Evolutionary conservation across 176 grass and related monocot species (phyloP), one percentile per base, ranked within the genome.

Genomic region (Tillandsia leiboldiana): DNA sequence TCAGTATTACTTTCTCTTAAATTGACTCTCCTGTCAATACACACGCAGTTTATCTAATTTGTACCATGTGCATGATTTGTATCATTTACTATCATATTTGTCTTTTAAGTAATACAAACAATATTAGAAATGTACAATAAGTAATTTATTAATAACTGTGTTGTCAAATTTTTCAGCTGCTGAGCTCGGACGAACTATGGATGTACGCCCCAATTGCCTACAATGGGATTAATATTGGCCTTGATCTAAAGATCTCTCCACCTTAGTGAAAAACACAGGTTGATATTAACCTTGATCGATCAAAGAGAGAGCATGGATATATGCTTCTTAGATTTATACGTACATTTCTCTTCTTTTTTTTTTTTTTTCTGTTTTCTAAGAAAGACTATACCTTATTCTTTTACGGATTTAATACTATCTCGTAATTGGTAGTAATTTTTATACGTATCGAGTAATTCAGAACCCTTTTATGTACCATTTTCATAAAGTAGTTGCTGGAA

Each of bases 121-220:
- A 17, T 4, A 57, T 57, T 15, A 17, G 12, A 17, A 57, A 15
- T 57, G 22, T 23, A 42, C 9, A 15, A 20, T 20, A 61, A 18
- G 13, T 15, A 15, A 18, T 61, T 61, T 20, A 56, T 15, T 15
- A 10, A 15, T 61, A 18, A 23, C 2, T 61, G 78, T 66, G 65
- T 4, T 0, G 67, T 63, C 70, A 15, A 28, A 53, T 49, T 79
- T n/a, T 71, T 33, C 82, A 91, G 87, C 86, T 96, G 13, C 69
- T 96, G 33, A 91, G 82, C 71, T 87, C 84, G 42, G 91, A 91
- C 58, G 87, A 88, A 66, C 48, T 86, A 80, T 96, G 91, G 87
- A 96, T 91, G 91, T 83, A 96, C 49, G 82, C 87, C 11, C 85
- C 91, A 2, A 83, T 96, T 67, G 87, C 87, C 73, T 96, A 86